Evolutionary conservation across 768 basidiomycete genomes (phyloP), one percentile per base, ranked within the genome.

Genomic region (Trametes cinnabarina): DNA sequence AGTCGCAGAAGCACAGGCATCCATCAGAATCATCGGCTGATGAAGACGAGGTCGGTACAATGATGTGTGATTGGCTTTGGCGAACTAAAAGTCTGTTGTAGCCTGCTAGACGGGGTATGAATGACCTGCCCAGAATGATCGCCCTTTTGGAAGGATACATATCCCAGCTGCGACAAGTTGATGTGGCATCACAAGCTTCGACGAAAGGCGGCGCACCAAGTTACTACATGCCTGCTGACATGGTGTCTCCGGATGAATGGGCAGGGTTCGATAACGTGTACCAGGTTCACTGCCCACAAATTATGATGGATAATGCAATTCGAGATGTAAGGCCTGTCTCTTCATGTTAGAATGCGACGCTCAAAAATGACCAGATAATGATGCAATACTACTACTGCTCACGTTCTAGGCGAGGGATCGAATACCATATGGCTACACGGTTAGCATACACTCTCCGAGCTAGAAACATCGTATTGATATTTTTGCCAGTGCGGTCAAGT

Each of bases 401-500:
- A 35, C 80, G 86, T 44, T 81, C 85, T 23, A 79, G 91, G 40
- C 79, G 82, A 63, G 88, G 90, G 19, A 82, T 90, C 51, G 92
- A 94, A 70, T 95, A 94, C 67, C 89, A 93, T 67, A 83, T 94
- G 80, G 90, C 94, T 9, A 85, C 90, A 12, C 84, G 87, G 88
- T 90, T 71, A 64, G 83, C 66, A 44, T 3, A n/a, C 11, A n/a
- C 40, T 54, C 50, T 8, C 34, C 40, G 52, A 14, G 55, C 22
- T 28, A 25, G 3, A 22, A 10, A 19, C 11, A 26, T 14, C 17
- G 12, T 4, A n/a, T 9, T 28, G 4, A 46, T 28, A 3, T 15
- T n/a, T 15, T 12, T 7, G 12, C 15, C 44, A 46, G 88, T 35
- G 90, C 90, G 46, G 86, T 94, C 44, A 90, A 91, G 70, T 93